These are phyloP conservation scores for Cornus controversa DNA, from an alignment of 148 eudicot species.

Conservation along the genomic window DNA sequence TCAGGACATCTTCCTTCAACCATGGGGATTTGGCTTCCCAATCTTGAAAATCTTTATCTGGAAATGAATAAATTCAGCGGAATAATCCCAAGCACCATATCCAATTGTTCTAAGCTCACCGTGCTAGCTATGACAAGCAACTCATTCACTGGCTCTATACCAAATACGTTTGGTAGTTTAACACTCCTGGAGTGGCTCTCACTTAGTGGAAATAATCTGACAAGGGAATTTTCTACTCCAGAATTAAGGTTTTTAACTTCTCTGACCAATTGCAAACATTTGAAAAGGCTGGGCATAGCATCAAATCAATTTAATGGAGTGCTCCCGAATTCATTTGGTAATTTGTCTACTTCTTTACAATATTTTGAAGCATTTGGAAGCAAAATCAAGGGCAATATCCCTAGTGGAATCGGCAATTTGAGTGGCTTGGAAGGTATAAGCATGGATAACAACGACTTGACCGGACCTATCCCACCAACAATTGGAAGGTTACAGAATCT, in stretches of 20 bases:
- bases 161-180: conserved; percentile 4
- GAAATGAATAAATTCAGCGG: background rate
- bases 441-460: background rate
- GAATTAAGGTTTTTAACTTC: background rate
- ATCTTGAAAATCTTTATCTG: background rate
- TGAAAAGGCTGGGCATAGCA: background rate
- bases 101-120: background rate
- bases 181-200: background rate
- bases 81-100: background rate
- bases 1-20: conserved; percentile 16
- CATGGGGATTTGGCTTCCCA: conserved; percentile 10
- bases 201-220: background rate
- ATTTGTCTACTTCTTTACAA: background rate
- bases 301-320: background rate
- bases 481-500: background rate
- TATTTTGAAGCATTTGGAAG: background rate
- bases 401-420: background rate
- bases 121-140: background rate
- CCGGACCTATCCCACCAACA: background rate
- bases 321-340: background rate
- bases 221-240: background rate
- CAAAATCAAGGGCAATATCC: background rate
- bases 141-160: conserved; percentile 5
- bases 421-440: background rate
- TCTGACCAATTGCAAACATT: conserved; percentile 1